phyloP scores from a whole-genome alignment of 192 early-diverging fungal species.

The Entrophospora sp. region DNA sequence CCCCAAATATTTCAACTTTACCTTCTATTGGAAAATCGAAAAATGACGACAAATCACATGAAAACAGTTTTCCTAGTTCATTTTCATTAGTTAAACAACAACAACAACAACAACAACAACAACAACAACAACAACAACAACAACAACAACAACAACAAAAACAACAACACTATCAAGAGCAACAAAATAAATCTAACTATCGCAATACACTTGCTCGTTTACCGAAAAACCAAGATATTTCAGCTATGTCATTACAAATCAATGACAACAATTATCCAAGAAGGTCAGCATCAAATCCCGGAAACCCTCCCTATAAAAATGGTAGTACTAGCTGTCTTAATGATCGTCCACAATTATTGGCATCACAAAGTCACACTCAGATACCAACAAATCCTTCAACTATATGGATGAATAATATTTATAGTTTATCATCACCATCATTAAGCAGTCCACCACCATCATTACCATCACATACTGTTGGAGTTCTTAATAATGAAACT shows the following conservation, averaged over 20 bases:
- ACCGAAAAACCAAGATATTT: not conserved
- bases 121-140: too few relatives aligned
- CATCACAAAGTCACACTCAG: too few relatives aligned
- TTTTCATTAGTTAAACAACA: too few relatives aligned
- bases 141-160: too few relatives aligned
- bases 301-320: not conserved
- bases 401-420: not conserved
- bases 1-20: too few relatives aligned
- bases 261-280: not conserved
- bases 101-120: too few relatives aligned
- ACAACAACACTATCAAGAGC: too few relatives aligned
- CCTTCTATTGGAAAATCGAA: too few relatives aligned
- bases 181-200: too few relatives aligned
- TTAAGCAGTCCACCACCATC: slow-evolving; percentile 1
- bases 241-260: not conserved
- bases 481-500: not conserved
- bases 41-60: too few relatives aligned
- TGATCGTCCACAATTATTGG: not conserved
- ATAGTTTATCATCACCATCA: slow-evolving; percentile 4
- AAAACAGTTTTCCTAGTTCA: too few relatives aligned
- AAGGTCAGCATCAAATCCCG: slow-evolving; percentile 18
- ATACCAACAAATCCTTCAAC: slow-evolving; percentile 8
- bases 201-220: not conserved
- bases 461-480: not conserved
- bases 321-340: not conserved